Percentiles rank a stretch among this genome's conserved stretches.
Conservation (phyloP, 192 early-diverging fungal species). For the Chytriomyces sp. region DNA sequence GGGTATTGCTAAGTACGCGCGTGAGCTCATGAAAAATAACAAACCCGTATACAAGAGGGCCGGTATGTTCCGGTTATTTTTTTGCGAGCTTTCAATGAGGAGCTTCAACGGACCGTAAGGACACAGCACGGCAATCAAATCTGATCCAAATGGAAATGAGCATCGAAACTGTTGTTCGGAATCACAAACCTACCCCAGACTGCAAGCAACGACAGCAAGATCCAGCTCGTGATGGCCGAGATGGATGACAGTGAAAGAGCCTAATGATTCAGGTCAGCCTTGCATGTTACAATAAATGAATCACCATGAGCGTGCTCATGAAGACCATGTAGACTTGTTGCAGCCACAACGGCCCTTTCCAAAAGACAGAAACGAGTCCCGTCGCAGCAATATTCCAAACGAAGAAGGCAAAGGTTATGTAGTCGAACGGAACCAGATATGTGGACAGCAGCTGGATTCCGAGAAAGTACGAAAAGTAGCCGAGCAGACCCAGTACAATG, state of each 20-base stretch:
- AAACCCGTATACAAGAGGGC: slow-evolving; percentile 68
- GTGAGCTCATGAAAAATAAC: neutral
- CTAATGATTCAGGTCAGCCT: too few species aligned
- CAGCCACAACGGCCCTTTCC: slow-evolving; percentile 76
- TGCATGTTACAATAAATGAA: slow-evolving; percentile 4
- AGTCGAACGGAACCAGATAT: slow-evolving; percentile 66
- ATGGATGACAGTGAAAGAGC: slow-evolving; percentile 73
- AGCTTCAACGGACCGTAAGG: slow-evolving; percentile 84
- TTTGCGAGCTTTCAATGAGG: slow-evolving; percentile 73
- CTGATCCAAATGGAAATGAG: slow-evolving; percentile 35
- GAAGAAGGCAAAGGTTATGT: slow-evolving; percentile 71
- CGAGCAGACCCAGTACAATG: slow-evolving; percentile 69
- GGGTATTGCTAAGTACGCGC: neutral
- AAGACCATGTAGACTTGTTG: slow-evolving; percentile 78
- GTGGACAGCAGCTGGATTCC: slow-evolving; percentile 36
- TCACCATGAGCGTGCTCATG: slow-evolving; percentile 79
- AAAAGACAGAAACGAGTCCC: slow-evolving; percentile 76
- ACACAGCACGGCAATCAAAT: slow-evolving; percentile 84
- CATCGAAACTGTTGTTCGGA: neutral
- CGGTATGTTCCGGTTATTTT: slow-evolving; percentile 74
- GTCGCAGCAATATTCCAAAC: slow-evolving; percentile 78
- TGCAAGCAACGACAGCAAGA: slow-evolving; percentile 73
- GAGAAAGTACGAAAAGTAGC: slow-evolving; percentile 74
- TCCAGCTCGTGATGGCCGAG: slow-evolving; percentile 79
- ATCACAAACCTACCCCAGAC: slow-evolving; percentile 70